phyloP scores from a whole-genome alignment of 192 early-diverging fungal genomes.

The Spizellomyces sp. region DNA sequence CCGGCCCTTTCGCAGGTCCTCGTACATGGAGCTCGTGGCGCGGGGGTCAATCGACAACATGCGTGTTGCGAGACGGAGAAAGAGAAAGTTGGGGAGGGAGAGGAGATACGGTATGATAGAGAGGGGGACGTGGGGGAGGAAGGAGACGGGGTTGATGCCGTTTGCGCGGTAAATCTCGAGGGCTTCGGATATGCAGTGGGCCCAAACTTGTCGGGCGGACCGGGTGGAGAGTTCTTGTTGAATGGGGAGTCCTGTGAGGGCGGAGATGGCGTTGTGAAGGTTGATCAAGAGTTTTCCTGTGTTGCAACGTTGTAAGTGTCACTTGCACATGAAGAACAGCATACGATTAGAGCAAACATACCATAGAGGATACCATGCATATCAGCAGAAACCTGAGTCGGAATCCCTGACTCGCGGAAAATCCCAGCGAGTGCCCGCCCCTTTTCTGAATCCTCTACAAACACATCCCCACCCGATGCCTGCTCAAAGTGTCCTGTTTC shows the following conservation, averaged over 20 bases:
- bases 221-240: conserved; percentile 34
- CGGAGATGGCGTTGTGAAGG: conserved; percentile 50
- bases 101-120: conserved; percentile 33
- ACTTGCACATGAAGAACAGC: not conserved
- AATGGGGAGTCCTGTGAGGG: conserved; percentile 41
- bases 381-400: conserved; percentile 21
- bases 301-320: not conserved
- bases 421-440: conserved; percentile 27
- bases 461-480: conserved; percentile 37
- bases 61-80: conserved; percentile 16
- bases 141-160: conserved; percentile 44
- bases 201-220: conserved; percentile 34
- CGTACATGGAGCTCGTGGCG: conserved; percentile 49
- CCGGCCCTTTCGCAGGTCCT: conserved; percentile 40
- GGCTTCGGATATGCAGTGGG: conserved; percentile 42
- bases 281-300: conserved; percentile 48
- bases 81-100: conserved; percentile 36
- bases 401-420: conserved; percentile 30
- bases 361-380: conserved; percentile 44
- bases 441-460: conserved; percentile 26
- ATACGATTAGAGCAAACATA: not conserved
- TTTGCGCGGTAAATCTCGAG: conserved; percentile 36
- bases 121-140: conserved; percentile 27
- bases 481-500: conserved; percentile 22
- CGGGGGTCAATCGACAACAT: conserved; percentile 38